Evolutionary conservation across 495 filamentous ascomycete species (phyloP).

Genomic region (Penicillium bovifimosum): DNA sequence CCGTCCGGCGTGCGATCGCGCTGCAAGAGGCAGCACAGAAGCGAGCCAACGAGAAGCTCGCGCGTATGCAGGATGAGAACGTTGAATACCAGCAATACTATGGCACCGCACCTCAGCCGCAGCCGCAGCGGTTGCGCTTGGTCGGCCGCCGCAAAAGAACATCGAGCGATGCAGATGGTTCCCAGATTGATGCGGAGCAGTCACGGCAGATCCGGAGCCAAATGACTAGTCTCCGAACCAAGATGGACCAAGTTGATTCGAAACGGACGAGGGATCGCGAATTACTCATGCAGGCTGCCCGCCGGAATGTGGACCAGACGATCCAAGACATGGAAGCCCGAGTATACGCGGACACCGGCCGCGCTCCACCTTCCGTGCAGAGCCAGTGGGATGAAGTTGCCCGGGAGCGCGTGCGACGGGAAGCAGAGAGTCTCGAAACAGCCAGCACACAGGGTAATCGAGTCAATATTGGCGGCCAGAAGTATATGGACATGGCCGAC

Average conservation of each 20-base stretch:
- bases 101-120: slow-evolving; percentile 46
- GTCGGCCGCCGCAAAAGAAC: slow-evolving; percentile 59
- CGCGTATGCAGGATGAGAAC: slow-evolving; percentile 70
- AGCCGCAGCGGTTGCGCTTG: slow-evolving; percentile 45
- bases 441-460: slow-evolving; percentile 53
- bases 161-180: slow-evolving; percentile 60
- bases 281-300: slow-evolving; percentile 68
- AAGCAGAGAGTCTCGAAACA: slow-evolving; percentile 58
- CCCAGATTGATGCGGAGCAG: slow-evolving; percentile 58
- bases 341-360: slow-evolving; percentile 70
- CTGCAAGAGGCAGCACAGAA: slow-evolving; percentile 82
- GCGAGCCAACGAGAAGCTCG: slow-evolving; percentile 74
- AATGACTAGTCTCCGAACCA: slow-evolving; percentile 69
- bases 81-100: slow-evolving; percentile 69
- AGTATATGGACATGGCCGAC: slow-evolving; percentile 70
- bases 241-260: slow-evolving; percentile 62
- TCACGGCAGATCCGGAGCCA: slow-evolving; percentile 71
- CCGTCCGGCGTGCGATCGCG: slow-evolving; percentile 46
- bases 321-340: slow-evolving; percentile 76
- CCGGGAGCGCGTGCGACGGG: slow-evolving; percentile 53
- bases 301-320: slow-evolving; percentile 73
- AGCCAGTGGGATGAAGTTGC: slow-evolving; percentile 78
- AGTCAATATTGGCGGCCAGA: slow-evolving; percentile 76
- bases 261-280: slow-evolving; percentile 72
- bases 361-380: slow-evolving; percentile 60